Conservation (phyloP, 352 stramenopile genomes). For the Phytophthora fragariaefolia region DNA sequence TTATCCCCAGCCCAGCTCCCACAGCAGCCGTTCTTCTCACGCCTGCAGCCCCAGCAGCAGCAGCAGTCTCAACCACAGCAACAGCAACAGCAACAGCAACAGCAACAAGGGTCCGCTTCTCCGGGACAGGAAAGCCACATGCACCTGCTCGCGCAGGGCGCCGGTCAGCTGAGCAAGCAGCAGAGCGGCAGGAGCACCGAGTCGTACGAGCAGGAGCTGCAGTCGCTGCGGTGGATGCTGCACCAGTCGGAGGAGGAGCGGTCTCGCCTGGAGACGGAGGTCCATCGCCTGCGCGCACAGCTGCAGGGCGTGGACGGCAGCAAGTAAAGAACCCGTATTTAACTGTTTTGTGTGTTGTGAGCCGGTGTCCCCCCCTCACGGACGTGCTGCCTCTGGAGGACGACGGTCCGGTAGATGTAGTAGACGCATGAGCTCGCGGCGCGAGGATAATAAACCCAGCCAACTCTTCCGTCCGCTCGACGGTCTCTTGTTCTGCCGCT, state of each 20-base stretch:
- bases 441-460: conserved; percentile 4
- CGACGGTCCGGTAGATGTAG: no score
- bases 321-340: conserved; percentile 40
- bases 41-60: conserved; percentile 37
- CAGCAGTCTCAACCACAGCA: no score
- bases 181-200: conserved; percentile 53
- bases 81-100: background rate
- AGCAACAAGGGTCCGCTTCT: conserved; percentile 11
- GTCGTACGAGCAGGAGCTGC: conserved; percentile 73
- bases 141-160: conserved; percentile 69
- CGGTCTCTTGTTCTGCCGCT: no score
- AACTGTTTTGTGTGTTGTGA: conserved; percentile 26
- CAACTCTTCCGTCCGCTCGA: no score
- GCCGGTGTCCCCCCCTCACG: conserved; percentile 20
- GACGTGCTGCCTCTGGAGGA: conserved; percentile 19
- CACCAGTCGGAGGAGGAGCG: conserved; percentile 82
- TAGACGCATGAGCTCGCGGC: conserved; percentile 23
- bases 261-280: conserved; percentile 60
- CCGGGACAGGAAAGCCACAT: conserved; percentile 56
- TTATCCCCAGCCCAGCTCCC: conserved; percentile 32
- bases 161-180: conserved; percentile 70
- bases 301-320: conserved; percentile 29
- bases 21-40: conserved; percentile 54
- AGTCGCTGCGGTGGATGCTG: conserved; percentile 69
- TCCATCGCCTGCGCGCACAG: conserved; percentile 73